Evolutionary conservation across 805 yeast species (phyloP).

Genomic region (Kazachstania bromeliacearum): DNA sequence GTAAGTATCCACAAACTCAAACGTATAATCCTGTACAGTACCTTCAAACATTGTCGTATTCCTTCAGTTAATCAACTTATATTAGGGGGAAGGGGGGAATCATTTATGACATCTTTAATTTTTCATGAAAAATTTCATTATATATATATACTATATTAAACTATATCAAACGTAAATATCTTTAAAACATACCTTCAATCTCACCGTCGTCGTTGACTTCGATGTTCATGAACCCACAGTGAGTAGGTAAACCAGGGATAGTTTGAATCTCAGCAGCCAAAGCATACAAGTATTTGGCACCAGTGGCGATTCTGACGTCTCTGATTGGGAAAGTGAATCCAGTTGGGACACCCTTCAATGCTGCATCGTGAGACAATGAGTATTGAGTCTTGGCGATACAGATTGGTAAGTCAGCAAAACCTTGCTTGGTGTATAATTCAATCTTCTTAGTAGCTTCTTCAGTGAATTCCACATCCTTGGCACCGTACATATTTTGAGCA

Average conservation of each 20-base stretch:
- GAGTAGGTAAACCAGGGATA: conserved; percentile 79
- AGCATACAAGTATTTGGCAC: conserved; percentile 80
- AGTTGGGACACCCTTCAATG: conserved; percentile 72
- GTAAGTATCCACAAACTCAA: conserved; percentile 16
- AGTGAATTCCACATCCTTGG: conserved; percentile 57
- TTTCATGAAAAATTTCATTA: not conserved
- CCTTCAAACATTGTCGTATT: not conserved
- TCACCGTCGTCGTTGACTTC: conserved; percentile 75
- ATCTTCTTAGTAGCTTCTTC: conserved; percentile 64
- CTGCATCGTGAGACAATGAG: conserved; percentile 75
- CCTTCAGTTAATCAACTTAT: not conserved
- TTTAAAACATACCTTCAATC: conserved; percentile 67
- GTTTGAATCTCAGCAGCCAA: conserved; percentile 82
- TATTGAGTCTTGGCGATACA: conserved; percentile 84
- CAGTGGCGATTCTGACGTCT: conserved; percentile 68
- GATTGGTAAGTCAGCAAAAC: conserved; percentile 68
- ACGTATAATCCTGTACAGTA: conserved; percentile 5
- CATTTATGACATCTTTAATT: not conserved
- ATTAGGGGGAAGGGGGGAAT: not conserved
- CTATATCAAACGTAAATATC: not conserved
- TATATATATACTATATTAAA: not conserved
- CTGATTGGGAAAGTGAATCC: conserved; percentile 74
- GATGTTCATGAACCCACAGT: conserved; percentile 79
- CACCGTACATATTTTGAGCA: conserved; percentile 73
- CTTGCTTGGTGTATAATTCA: conserved; percentile 59